phyloP scores from a whole-genome alignment of 345 rosid species.

The Geranium rotundifolium region DNA sequence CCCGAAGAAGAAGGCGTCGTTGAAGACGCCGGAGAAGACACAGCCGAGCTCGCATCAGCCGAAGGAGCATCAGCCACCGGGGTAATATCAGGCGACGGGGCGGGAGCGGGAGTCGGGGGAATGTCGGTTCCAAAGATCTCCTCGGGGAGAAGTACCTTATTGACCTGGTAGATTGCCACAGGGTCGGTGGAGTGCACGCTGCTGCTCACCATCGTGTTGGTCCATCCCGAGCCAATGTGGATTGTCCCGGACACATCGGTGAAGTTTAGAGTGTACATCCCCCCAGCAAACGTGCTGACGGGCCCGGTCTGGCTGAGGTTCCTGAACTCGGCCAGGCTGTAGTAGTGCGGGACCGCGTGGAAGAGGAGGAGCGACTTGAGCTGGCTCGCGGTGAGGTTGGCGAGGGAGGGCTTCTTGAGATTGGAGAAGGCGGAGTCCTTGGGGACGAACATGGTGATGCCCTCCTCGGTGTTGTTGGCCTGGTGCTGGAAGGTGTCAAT shows the following conservation, averaged over 20 bases:
- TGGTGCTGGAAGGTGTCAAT: conserved; percentile 93
- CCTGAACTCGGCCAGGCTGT: conserved; percentile 68
- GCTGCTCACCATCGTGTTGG: conserved; percentile 65
- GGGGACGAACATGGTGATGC: conserved; percentile 83
- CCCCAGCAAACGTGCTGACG: conserved; percentile 65
- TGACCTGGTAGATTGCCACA: conserved; percentile 77
- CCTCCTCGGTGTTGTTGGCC: conserved; percentile 89
- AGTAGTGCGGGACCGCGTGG: conserved; percentile 82
- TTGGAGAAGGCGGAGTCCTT: conserved; percentile 69
- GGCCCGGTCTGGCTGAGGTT: conserved; percentile 65
- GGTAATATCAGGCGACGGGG: conserved; percentile 64
- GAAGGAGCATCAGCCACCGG: conserved; percentile 59
- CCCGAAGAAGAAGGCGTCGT: conserved; percentile 38
- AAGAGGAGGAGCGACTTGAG: conserved; percentile 72
- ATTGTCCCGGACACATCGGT: conserved; percentile 61
- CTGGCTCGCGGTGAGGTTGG: conserved; percentile 66
- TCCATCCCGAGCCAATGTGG: conserved; percentile 64
- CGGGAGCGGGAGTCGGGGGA: conserved; percentile 81
- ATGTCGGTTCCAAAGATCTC: conserved; percentile 89
- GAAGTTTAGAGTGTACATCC: conserved; percentile 54
- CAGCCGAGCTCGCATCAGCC: conserved; percentile 15
- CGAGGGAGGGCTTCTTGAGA: conserved; percentile 53
- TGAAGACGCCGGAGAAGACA: conserved; percentile 13
- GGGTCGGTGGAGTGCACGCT: conserved; percentile 81
- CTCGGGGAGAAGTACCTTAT: conserved; percentile 77